These are phyloP conservation scores for Flaveria brownii DNA, from an alignment of 129 eudicot genomes.

Conservation along the genomic window DNA sequence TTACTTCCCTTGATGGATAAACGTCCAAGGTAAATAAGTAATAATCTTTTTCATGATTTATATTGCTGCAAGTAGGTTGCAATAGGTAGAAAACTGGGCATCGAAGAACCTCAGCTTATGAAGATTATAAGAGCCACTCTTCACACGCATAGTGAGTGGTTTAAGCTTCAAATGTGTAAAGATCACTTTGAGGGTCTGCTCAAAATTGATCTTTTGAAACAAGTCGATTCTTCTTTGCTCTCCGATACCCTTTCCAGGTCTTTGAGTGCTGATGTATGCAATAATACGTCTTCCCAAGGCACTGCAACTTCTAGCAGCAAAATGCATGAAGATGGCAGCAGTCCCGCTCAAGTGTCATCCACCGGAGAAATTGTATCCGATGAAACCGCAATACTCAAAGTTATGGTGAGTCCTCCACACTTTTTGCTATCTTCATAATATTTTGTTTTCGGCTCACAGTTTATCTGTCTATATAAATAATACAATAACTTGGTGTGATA, in stretches of 20 bases:
- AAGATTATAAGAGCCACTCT: constrained; percentile 72
- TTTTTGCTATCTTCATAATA: neutral
- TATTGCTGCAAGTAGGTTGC: constrained; percentile 55
- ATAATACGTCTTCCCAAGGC: constrained; percentile 68
- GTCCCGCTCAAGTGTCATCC: constrained; percentile 70
- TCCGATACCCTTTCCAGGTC: constrained; percentile 50
- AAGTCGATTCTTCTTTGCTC: constrained; percentile 44
- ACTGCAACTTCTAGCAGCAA: constrained; percentile 65
- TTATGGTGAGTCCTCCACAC: constrained; percentile 63
- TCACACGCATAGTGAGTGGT: constrained; percentile 77
- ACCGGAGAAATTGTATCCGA: constrained; percentile 59
- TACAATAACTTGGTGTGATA: neutral
- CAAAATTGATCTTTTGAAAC: constrained; percentile 68
- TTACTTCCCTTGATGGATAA: too few relatives aligned
- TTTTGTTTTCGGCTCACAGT: neutral
- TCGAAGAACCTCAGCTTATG: constrained; percentile 85
- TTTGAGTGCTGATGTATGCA: constrained; percentile 41
- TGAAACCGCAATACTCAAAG: constrained; percentile 82
- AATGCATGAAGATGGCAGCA: constrained; percentile 69
- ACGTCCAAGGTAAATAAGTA: neutral
- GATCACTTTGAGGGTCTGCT: constrained; percentile 76
- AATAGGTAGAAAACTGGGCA: constrained; percentile 79
- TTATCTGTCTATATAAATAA: neutral
- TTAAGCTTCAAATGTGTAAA: constrained; percentile 91
- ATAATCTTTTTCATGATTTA: neutral